Percentiles rank a stretch among this genome's conserved stretches.
phyloP scores from a whole-genome alignment of 257 asterid species.

The Anisodus tanguticus region DNA sequence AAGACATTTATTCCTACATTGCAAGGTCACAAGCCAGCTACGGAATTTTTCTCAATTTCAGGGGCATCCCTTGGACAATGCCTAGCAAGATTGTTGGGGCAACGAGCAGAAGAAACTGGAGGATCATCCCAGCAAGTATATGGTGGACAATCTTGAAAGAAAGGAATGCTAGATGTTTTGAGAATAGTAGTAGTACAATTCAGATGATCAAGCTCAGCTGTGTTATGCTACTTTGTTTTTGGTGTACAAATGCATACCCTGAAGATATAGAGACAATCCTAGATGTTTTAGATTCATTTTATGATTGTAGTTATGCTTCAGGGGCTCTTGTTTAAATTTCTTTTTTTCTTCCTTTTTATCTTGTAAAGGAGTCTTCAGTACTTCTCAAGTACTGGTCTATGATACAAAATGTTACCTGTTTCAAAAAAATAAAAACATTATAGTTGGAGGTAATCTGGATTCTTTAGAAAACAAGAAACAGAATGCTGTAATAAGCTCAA shows the following conservation, averaged over 20 bases:
- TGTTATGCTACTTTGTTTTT: neutral
- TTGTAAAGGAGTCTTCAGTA: neutral
- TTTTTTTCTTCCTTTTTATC: neutral
- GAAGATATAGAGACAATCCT: neutral
- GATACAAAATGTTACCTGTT: neutral
- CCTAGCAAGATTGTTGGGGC: neutral
- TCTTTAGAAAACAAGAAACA: too few species aligned
- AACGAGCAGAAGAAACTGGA: neutral
- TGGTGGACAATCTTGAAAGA: too few species aligned
- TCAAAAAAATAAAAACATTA: too few species aligned
- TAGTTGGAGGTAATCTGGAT: too few species aligned
- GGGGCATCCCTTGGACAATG: neutral
- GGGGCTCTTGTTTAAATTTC: too few species aligned
- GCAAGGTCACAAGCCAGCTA: neutral
- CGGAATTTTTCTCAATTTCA: neutral
- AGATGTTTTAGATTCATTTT: neutral
- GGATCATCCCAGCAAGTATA: neutral
- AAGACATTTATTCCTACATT: neutral
- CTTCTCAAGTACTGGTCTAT: neutral
- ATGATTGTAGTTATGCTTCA: too few species aligned
- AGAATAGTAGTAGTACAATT: too few species aligned
- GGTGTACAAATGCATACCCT: neutral
- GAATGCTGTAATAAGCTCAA: too few species aligned
- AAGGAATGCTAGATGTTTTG: too few species aligned
- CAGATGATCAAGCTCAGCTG: too few species aligned